Percentiles rank a stretch among this genome's conserved stretches.
phyloP scores from a whole-genome alignment of 805 yeast genomes.

The Wickerhamomyces hampshirensis region DNA sequence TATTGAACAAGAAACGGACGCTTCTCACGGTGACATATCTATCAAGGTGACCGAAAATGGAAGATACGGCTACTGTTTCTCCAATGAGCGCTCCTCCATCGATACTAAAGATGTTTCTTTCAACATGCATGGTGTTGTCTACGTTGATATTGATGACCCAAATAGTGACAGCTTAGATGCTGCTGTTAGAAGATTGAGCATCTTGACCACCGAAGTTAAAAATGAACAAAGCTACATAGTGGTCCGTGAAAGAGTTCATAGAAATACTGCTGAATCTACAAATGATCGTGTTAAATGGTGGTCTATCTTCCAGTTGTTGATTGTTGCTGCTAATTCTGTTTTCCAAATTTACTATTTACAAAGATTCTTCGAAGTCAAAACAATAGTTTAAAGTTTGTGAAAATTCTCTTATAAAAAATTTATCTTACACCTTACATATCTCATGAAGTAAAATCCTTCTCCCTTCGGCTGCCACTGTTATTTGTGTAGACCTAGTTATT shows the following conservation, averaged over 20 bases:
- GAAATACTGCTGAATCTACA: constrained; percentile 98
- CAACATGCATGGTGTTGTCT: constrained; percentile 90
- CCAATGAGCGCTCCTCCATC: constrained; percentile 71
- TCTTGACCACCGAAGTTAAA: constrained; percentile 78
- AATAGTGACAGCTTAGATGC: constrained; percentile 76
- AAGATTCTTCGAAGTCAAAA: constrained; percentile 92
- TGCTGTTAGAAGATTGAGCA: constrained; percentile 70
- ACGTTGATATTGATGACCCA: constrained; percentile 74
- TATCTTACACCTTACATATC: neutral
- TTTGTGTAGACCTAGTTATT: too few species aligned
- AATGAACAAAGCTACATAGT: constrained; percentile 90
- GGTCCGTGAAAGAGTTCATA: constrained; percentile 93
- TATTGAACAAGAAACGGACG: constrained; percentile 44
- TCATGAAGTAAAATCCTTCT: too few species aligned
- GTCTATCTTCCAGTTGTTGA: constrained; percentile 86
- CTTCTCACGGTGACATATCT: constrained; percentile 77
- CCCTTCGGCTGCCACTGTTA: too few species aligned
- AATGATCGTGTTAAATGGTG: constrained; percentile 97
- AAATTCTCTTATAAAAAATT: neutral
- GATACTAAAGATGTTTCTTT: constrained; percentile 88
- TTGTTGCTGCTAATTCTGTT: constrained; percentile 79
- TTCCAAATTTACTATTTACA: constrained; percentile 93
- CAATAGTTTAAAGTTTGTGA: constrained; percentile 56
- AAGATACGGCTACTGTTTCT: constrained; percentile 82
- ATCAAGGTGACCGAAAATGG: constrained; percentile 65